Conservation (phyloP, 495 filamentous ascomycete genomes). For the Penicillium bialowiezense region DNA sequence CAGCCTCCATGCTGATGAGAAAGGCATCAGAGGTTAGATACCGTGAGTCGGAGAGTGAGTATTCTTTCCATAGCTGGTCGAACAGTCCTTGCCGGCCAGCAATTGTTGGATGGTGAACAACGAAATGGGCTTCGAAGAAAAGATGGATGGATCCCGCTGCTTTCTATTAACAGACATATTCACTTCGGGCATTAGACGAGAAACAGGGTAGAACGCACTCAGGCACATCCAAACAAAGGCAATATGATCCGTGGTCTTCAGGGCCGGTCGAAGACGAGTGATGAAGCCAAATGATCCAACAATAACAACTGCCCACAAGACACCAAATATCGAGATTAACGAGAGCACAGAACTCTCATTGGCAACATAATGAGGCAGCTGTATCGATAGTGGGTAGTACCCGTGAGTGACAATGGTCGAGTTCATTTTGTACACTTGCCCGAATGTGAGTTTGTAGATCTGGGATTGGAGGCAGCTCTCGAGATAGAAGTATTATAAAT, state of each 20-base stretch:
- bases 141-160: constrained; percentile 62
- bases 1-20: constrained; percentile 71
- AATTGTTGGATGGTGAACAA: constrained; percentile 52
- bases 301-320: neutral
- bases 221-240: neutral
- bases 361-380: neutral
- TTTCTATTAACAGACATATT: neutral
- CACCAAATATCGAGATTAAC: neutral
- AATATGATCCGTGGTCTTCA: neutral
- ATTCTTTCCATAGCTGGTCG: constrained; percentile 81
- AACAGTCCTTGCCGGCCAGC: constrained; percentile 49
- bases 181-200: neutral
- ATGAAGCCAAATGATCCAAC: neutral
- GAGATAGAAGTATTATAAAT: neutral
- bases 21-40: constrained; percentile 71
- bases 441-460: no score
- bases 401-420: neutral
- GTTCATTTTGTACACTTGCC: no score
- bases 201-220: neutral
- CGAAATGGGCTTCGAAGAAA: constrained; percentile 75
- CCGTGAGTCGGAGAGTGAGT: constrained; percentile 72
- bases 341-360: neutral
- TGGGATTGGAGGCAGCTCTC: no score
- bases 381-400: neutral
- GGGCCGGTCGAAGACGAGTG: neutral